Evolutionary conservation across 2,329 filamentous ascomycete genomes (phyloP).

Genomic region (Venturia nashicola): DNA sequence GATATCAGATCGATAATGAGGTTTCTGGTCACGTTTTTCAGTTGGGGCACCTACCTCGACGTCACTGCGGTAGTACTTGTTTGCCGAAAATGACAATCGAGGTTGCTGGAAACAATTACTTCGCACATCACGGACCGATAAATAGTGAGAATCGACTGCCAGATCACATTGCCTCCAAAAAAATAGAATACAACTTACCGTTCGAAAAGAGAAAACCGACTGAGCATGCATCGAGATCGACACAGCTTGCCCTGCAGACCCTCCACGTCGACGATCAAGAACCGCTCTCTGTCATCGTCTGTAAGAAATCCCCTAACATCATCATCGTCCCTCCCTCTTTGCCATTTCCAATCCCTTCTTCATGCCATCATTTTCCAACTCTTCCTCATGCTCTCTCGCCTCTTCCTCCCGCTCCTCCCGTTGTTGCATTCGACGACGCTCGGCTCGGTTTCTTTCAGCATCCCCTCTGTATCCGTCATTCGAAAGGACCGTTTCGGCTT

Average conservation of each 20-base stretch:
- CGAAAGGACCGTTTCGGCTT: not conserved
- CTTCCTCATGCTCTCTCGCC: not conserved
- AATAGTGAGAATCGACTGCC: no score
- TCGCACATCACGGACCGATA: no score
- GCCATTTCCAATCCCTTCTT: not conserved
- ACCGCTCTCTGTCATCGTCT: not conserved
- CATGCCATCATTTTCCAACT: not conserved
- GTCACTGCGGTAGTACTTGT: no score
- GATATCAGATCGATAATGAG: no score
- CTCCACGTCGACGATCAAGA: no score
- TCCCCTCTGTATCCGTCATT: not conserved
- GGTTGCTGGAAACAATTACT: not conserved
- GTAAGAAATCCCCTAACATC: not conserved
- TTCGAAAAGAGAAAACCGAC: no score
- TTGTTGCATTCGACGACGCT: not conserved
- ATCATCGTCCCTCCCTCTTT: not conserved
- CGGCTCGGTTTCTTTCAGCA: not conserved
- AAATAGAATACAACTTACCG: no score
- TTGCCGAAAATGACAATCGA: no score
- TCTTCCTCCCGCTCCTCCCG: not conserved
- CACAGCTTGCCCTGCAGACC: not conserved
- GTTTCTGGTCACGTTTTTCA: no score
- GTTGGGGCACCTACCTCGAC: no score
- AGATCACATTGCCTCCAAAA: not conserved
- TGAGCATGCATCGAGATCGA: not conserved